These are phyloP conservation scores for Venturia carpophila DNA, from an alignment of 2,329 filamentous ascomycete species.

Conservation along the genomic window DNA sequence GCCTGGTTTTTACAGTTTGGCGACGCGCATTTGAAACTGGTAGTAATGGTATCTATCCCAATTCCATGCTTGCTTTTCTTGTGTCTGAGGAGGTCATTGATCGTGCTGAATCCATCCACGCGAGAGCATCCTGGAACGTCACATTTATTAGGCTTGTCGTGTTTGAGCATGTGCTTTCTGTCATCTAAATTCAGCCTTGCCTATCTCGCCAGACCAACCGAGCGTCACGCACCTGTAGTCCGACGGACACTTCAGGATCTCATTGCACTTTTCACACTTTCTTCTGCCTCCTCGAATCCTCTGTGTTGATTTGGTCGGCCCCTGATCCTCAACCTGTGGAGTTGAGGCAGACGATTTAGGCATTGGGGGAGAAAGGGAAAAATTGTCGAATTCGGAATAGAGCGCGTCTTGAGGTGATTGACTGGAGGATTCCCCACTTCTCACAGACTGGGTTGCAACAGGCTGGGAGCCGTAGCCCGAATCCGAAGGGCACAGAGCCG, in stretches of 20 bases:
- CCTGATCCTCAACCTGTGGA: background rate
- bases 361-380: background rate
- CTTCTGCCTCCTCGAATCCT: slow-evolving; percentile 11
- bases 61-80: slow-evolving; percentile 61
- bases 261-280: slow-evolving; percentile 21
- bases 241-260: slow-evolving; percentile 29
- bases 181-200: background rate
- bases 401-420: slow-evolving; percentile 22
- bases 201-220: background rate
- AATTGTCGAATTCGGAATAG: slow-evolving; percentile 12
- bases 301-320: background rate
- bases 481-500: slow-evolving; percentile 23
- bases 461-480: slow-evolving; percentile 30
- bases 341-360: background rate
- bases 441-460: slow-evolving; percentile 25
- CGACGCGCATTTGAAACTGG: slow-evolving; percentile 54
- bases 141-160: slow-evolving; percentile 62
- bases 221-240: slow-evolving; percentile 30
- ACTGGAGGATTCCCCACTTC: slow-evolving; percentile 24
- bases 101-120: slow-evolving; percentile 63
- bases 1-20: slow-evolving; percentile 48
- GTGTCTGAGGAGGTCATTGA: slow-evolving; percentile 76
- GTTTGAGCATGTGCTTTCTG: slow-evolving; percentile 69
- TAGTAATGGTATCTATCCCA: slow-evolving; percentile 37
- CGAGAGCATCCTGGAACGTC: slow-evolving; percentile 48